Conservation (phyloP, 106 monocot species). For the Phalaenopsis aphrodite region DNA sequence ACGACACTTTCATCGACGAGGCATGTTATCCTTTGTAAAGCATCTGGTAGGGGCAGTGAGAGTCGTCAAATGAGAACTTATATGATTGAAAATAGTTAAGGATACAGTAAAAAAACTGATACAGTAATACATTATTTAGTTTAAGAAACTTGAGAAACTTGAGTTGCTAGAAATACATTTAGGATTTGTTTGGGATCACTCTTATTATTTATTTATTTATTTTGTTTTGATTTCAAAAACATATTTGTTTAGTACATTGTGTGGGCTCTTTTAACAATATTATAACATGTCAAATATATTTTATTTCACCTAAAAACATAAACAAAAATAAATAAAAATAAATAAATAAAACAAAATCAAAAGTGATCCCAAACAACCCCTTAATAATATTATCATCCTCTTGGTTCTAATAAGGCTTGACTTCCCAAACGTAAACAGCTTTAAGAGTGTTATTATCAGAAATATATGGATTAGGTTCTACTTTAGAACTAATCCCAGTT, state of each 20-base stretch:
- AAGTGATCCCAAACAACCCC: background rate
- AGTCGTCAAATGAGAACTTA: background rate
- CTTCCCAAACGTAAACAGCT: background rate
- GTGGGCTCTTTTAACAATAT: no score
- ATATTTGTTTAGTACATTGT: no score
- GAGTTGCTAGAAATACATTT: no score
- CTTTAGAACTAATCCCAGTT: no score
- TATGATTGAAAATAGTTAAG: background rate
- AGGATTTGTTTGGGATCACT: no score
- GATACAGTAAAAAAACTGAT: background rate
- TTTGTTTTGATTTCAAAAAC: no score
- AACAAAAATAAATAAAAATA: no score
- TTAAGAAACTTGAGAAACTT: background rate
- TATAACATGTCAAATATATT: no score
- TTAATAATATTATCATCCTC: background rate
- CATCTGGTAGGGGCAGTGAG: background rate
- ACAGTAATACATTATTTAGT: background rate
- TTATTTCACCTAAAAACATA: no score
- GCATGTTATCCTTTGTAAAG: constrained; percentile 29
- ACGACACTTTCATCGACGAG: constrained; percentile 32
- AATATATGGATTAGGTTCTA: background rate
- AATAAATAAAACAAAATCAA: no score
- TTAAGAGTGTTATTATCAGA: background rate
- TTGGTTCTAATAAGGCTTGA: background rate
- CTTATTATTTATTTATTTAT: no score